Evolutionary conservation across 306 rosid genomes (phyloP).

Genomic region (Quercus mongolica): DNA sequence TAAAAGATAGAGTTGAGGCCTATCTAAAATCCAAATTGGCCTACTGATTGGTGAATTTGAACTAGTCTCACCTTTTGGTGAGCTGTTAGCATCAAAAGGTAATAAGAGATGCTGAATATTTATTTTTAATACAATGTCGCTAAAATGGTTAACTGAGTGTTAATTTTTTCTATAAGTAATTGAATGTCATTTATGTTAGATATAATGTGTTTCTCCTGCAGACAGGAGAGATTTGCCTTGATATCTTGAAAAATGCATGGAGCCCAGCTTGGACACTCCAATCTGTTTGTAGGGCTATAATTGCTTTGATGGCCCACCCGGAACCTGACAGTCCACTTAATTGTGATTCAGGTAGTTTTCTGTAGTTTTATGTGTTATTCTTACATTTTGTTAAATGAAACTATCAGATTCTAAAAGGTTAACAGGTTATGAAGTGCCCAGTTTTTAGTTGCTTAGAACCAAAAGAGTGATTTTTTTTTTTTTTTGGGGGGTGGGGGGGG

Average conservation of each 20-base stretch:
- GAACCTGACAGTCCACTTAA: slow-evolving; percentile 96
- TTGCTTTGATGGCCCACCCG: slow-evolving; percentile 98
- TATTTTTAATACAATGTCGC: neutral
- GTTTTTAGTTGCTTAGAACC: no score
- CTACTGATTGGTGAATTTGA: neutral
- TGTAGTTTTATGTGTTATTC: neutral
- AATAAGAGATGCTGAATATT: neutral
- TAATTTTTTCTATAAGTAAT: no score
- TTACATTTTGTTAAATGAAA: neutral
- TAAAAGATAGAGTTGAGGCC: neutral
- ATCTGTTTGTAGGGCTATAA: slow-evolving; percentile 97
- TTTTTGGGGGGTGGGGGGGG: no score
- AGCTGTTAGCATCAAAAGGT: neutral
- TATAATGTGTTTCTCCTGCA: slow-evolving; percentile 24
- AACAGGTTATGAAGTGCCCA: neutral
- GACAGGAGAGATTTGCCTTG: slow-evolving; percentile 99
- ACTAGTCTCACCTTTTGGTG: neutral
- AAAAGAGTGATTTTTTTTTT: neutral
- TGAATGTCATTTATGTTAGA: neutral
- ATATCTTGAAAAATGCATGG: slow-evolving; percentile 97
- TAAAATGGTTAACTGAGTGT: neutral
- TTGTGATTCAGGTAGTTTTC: slow-evolving; percentile 79
- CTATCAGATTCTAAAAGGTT: neutral
- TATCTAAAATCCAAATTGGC: neutral
- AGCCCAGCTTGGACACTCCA: slow-evolving; percentile 99